These are phyloP conservation scores for Periconia digitata DNA, from an alignment of 2,329 filamentous ascomycete species.

Conservation along the genomic window DNA sequence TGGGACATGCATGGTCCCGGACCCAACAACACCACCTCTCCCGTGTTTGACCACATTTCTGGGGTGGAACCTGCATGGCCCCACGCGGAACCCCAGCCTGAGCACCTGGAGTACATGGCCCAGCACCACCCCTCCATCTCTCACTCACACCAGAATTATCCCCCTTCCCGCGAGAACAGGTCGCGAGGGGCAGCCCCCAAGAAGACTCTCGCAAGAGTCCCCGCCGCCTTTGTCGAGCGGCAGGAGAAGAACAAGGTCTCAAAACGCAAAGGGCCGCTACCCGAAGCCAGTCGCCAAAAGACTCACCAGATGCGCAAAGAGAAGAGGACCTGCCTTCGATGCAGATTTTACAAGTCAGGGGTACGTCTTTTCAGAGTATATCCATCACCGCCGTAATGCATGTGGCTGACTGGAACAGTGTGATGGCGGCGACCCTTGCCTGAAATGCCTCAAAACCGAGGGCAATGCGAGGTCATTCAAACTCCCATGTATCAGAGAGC, in stretches of 20 bases:
- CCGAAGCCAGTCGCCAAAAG: conserved; percentile 30
- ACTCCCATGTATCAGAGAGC: conserved; percentile 35
- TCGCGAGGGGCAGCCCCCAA: conserved; percentile 19
- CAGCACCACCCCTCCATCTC: conserved; percentile 2
- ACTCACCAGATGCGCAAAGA: conserved; percentile 40
- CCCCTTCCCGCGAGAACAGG: conserved; percentile 8
- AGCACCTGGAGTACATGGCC: conserved; percentile 12
- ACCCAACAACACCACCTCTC: conserved; percentile 10
- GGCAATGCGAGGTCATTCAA: conserved; percentile 34
- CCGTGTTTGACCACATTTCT: conserved; percentile 18
- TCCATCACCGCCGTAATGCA: conserved; percentile 1
- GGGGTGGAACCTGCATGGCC: conserved; percentile 23
- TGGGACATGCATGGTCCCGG: conserved; percentile 18
- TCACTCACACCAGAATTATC: conserved; percentile 6
- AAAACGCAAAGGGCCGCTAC: conserved; percentile 31
- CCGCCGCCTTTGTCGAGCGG: conserved; percentile 36
- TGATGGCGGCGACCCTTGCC: conserved; percentile 35
- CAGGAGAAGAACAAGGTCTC: conserved; percentile 37
- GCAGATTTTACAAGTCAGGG: conserved; percentile 38
- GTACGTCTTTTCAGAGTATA: conserved; percentile 16
- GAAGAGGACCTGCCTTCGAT: conserved; percentile 35
- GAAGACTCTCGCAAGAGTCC: conserved; percentile 31
- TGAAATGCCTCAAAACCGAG: conserved; percentile 33
- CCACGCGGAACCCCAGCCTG: conserved; percentile 9
- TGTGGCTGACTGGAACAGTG: conserved; percentile 19